Percentiles rank a stretch among this genome's conserved stretches.
Conservation (phyloP, 148 eudicot species). For the Nepenthes mirabilis region DNA sequence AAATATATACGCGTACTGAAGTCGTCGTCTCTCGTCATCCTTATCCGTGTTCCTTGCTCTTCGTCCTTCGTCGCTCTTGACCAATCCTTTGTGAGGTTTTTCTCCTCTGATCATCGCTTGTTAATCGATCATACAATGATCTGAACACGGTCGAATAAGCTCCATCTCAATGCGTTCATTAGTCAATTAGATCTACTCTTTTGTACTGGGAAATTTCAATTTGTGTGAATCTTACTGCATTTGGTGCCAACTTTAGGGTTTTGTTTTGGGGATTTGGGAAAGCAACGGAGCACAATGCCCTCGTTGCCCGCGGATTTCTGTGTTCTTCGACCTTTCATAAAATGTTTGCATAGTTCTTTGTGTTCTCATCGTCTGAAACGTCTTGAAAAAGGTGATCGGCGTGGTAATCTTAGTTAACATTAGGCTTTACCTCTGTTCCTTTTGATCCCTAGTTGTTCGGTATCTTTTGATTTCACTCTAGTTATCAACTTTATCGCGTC, state of each 20-base stretch:
- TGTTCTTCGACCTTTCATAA: conserved; percentile 24
- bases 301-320: conserved; percentile 39
- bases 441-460: background rate
- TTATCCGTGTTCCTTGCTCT: no score
- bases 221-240: no score
- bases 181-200: no score
- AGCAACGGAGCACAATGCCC: conserved; percentile 77
- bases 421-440: conserved; percentile 1
- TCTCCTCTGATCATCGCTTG: background rate
- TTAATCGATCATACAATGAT: background rate
- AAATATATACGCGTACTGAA: no score
- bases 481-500: background rate
- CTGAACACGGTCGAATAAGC: background rate
- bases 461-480: background rate
- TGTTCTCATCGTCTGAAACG: conserved; percentile 70
- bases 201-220: no score
- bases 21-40: no score
- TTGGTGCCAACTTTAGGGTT: background rate
- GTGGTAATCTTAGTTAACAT: conserved; percentile 87
- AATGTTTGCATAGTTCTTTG: conserved; percentile 21
- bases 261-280: conserved; percentile 3
- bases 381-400: conserved; percentile 72
- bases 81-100: no score
- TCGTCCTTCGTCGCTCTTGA: no score
- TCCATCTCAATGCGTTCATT: background rate